Conservation (phyloP, 495 filamentous ascomycete genomes). For the Aspergillus asperescens region DNA sequence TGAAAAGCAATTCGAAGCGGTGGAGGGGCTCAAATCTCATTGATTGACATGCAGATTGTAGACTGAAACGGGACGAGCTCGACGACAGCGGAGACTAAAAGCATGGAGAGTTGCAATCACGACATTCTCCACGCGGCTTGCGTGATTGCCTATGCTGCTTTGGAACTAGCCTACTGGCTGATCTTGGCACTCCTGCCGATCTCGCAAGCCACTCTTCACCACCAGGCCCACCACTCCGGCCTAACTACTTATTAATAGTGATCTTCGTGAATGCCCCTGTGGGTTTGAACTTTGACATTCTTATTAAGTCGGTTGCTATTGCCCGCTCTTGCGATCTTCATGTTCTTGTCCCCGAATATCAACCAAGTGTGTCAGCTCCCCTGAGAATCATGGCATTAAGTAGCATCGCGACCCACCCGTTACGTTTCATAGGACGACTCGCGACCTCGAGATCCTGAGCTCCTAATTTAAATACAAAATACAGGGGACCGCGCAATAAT, state of each 20-base stretch:
- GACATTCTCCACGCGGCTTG: conserved; percentile 25
- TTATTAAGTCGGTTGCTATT: no score
- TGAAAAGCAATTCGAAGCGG: not conserved
- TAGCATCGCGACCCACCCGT: not conserved
- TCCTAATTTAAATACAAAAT: no score
- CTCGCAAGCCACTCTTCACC: no score
- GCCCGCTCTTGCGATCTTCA: not conserved
- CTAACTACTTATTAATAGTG: no score
- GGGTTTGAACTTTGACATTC: not conserved
- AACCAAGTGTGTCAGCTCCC: not conserved
- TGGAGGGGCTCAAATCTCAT: not conserved
- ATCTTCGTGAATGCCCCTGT: not conserved
- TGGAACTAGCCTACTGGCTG: not conserved
- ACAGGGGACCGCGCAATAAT: no score
- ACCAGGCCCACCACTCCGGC: no score
- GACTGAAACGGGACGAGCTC: not conserved
- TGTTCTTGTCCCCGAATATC: not conserved
- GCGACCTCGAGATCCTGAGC: not conserved
- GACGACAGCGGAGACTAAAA: not conserved
- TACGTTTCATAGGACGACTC: not conserved
- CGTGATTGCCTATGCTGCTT: conserved; percentile 20
- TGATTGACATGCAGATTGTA: not conserved
- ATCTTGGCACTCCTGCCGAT: no score
- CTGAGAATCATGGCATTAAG: not conserved
- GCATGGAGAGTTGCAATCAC: conserved; percentile 22